phyloP scores from a whole-genome alignment of 257 asterid genomes.

The Echites panduratus region DNA sequence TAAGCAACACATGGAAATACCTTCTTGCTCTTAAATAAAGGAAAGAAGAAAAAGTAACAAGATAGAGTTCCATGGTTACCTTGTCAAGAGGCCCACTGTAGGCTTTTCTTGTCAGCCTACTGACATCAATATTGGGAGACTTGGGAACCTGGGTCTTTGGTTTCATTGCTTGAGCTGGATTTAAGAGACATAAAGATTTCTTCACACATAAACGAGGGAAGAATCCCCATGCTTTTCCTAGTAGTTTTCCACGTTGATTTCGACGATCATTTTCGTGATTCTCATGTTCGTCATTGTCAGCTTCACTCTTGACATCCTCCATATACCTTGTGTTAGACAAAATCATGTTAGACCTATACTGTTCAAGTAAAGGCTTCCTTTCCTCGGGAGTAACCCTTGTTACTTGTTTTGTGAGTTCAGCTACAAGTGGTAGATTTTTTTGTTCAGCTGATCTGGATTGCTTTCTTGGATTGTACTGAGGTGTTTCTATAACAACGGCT shows the following conservation, averaged over 20 bases:
- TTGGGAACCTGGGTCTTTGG: conserved; percentile 43
- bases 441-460: conserved; percentile 13
- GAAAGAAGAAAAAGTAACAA: background rate
- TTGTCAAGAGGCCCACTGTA: conserved; percentile 89
- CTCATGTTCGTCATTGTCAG: conserved; percentile 36
- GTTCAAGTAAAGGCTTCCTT: conserved; percentile 46
- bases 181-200: conserved; percentile 63
- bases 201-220: conserved; percentile 76
- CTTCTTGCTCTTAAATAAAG: background rate
- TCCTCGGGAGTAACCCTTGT: conserved; percentile 48
- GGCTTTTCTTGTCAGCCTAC: conserved; percentile 60
- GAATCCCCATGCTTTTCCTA: conserved; percentile 71
- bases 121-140: conserved; percentile 39
- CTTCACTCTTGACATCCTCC: conserved; percentile 54
- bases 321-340: conserved; percentile 29
- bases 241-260: conserved; percentile 41
- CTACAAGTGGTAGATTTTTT: conserved; percentile 36
- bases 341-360: conserved; percentile 27
- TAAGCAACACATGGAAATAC: conserved; percentile 4
- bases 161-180: conserved; percentile 61
- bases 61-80: conserved; percentile 31
- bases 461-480: conserved; percentile 50
- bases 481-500: conserved; percentile 72
- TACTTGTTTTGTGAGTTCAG: conserved; percentile 41
- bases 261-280: conserved; percentile 16